Conservation (phyloP, 495 filamentous ascomycete genomes). For the Polyplosphaeria fusca region DNA sequence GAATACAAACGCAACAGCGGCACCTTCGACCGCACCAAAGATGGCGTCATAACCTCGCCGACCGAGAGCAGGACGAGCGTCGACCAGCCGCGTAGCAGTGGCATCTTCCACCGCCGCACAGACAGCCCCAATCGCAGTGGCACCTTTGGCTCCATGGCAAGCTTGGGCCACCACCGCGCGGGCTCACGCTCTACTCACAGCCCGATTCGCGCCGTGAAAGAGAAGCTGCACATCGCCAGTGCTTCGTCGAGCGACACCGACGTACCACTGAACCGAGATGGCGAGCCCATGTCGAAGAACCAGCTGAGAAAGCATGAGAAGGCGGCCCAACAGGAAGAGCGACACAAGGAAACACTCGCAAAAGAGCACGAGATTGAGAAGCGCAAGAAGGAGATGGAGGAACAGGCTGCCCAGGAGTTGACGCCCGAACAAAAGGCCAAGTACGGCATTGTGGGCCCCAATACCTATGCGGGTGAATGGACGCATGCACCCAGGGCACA, state of each 20-base stretch:
- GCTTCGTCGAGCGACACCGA: constrained; percentile 30
- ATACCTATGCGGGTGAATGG: constrained; percentile 43
- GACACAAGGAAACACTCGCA: constrained; percentile 36
- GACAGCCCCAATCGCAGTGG: constrained; percentile 19
- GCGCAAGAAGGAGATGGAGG: constrained; percentile 38
- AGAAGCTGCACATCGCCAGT: constrained; percentile 36
- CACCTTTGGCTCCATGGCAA: background rate
- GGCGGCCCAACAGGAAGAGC: constrained; percentile 35
- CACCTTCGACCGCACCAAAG: constrained; percentile 9
- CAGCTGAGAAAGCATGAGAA: constrained; percentile 43
- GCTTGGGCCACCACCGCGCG: background rate
- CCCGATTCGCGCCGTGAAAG: constrained; percentile 31
- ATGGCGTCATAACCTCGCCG: constrained; percentile 5
- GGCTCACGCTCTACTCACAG: constrained; percentile 14
- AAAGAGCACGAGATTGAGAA: constrained; percentile 34
- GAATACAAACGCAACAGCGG: constrained; percentile 15
- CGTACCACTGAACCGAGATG: constrained; percentile 42
- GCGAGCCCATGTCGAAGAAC: constrained; percentile 41
- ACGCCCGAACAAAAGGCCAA: constrained; percentile 37
- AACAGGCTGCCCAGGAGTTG: constrained; percentile 38
- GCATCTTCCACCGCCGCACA: constrained; percentile 30
- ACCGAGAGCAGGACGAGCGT: constrained; percentile 13
- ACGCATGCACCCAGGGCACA: constrained; percentile 44
- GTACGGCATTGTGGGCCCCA: constrained; percentile 41
- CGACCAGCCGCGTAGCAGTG: constrained; percentile 19